phyloP scores from a whole-genome alignment of 2,329 filamentous ascomycete species.

The Monilinia laxa region DNA sequence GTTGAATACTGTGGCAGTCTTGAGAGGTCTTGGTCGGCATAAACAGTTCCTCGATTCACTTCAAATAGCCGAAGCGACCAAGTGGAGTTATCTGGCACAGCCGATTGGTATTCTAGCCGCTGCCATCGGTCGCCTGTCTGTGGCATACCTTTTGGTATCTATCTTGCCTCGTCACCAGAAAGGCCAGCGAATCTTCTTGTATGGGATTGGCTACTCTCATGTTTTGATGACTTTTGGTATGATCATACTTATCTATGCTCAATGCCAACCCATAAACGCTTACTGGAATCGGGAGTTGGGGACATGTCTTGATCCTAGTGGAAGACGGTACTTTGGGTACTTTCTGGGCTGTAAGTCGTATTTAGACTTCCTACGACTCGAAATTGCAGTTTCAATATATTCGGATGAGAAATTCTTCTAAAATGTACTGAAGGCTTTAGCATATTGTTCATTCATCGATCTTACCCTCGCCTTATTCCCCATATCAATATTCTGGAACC shows the following conservation, averaged over 20 bases:
- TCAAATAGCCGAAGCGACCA: constrained; percentile 6
- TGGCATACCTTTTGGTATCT: not conserved
- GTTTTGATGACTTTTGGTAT: not conserved
- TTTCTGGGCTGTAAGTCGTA: constrained; percentile 10
- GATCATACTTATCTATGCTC: constrained; percentile 6
- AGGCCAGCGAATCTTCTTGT: not conserved
- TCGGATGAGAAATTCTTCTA: too few relatives aligned
- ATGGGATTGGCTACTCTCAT: constrained; percentile 1
- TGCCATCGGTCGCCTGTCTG: not conserved
- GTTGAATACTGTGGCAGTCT: constrained; percentile 2
- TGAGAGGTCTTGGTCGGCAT: constrained; percentile 1
- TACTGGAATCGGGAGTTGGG: not conserved
- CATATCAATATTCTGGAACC: constrained; percentile 9
- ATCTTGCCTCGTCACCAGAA: not conserved
- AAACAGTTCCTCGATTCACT: not conserved
- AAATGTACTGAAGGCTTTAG: not conserved
- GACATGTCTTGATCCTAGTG: not conserved
- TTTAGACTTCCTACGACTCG: too few relatives aligned
- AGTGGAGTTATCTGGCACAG: constrained; percentile 11
- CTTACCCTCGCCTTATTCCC: constrained; percentile 1
- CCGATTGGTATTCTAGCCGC: constrained; percentile 2
- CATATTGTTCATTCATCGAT: constrained; percentile 4
- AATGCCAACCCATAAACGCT: not conserved
- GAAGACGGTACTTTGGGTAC: not conserved
- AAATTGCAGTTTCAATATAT: too few relatives aligned